Conservation (phyloP, 2,329 filamentous ascomycete genomes). For the Teratosphaeria nubilosa region DNA sequence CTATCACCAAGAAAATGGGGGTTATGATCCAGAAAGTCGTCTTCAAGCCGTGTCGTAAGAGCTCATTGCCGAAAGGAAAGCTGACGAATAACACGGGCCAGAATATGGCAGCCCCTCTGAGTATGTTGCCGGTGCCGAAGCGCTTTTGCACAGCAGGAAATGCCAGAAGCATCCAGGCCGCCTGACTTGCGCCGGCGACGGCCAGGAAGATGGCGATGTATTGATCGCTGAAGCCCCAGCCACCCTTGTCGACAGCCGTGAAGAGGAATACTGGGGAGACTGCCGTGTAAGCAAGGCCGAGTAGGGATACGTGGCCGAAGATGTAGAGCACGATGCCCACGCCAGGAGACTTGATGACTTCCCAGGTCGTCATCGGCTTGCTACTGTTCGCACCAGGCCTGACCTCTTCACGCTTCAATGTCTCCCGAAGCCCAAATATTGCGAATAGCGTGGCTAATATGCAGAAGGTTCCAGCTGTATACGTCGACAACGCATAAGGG, state of each 20-base stretch:
- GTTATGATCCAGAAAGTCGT: constrained; percentile 48
- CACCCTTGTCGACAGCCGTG: constrained; percentile 52
- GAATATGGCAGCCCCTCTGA: constrained; percentile 45
- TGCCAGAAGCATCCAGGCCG: constrained; percentile 58
- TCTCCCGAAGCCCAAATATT: constrained; percentile 47
- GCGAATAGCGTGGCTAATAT: constrained; percentile 43
- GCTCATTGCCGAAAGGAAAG: constrained; percentile 45
- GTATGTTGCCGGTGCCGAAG: constrained; percentile 55
- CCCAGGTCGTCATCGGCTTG: constrained; percentile 36
- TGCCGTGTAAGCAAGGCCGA: constrained; percentile 63
- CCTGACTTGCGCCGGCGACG: constrained; percentile 54
- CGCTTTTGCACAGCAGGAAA: constrained; percentile 60
- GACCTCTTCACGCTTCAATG: constrained; percentile 16
- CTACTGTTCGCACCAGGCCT: background rate
- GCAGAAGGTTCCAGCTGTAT: constrained; percentile 48
- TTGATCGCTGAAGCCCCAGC: constrained; percentile 51
- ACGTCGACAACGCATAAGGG: constrained; percentile 56
- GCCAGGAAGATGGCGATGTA: constrained; percentile 60
- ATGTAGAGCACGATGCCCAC: constrained; percentile 56
- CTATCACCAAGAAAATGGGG: constrained; percentile 41
- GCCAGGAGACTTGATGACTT: constrained; percentile 53
- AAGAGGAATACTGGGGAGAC: constrained; percentile 59
- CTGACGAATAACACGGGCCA: constrained; percentile 57
- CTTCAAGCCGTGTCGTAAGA: constrained; percentile 41
- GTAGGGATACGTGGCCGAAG: constrained; percentile 56